A percentile compares a stretch with the other conserved stretches of the same genome.
These are phyloP conservation scores for Cutaneotrichosporon spelunceum DNA, from an alignment of 1,284 basidiomycete species.

Conservation along the genomic window DNA sequence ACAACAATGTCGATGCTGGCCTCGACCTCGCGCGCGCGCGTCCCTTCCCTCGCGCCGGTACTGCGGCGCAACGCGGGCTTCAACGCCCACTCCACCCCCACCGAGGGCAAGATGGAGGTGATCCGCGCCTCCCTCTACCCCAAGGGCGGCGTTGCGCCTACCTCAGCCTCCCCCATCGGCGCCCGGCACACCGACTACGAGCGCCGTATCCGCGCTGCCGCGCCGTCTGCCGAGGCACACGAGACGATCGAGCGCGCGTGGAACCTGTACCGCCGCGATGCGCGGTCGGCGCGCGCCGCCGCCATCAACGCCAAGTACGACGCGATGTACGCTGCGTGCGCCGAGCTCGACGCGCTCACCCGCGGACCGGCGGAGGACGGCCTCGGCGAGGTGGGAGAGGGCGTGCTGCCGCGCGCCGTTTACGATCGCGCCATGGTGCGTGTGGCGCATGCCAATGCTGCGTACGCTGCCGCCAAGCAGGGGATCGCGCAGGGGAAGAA, in stretches of 20 bases:
- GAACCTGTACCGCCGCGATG: conserved; percentile 72
- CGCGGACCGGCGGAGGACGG: conserved; percentile 7
- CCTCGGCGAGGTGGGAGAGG: conserved; percentile 15
- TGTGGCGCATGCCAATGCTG: conserved; percentile 55
- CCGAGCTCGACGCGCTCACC: conserved; percentile 62
- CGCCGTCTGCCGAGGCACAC: conserved; percentile 82
- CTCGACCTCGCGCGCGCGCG: conserved; percentile 10
- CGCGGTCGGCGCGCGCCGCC: conserved; percentile 64
- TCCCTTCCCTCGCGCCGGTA: background rate
- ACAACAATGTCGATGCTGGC: conserved; percentile 15
- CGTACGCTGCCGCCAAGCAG: conserved; percentile 17
- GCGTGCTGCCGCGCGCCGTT: conserved; percentile 46
- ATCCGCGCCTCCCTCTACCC: conserved; percentile 78
- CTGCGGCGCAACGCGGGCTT: conserved; percentile 5
- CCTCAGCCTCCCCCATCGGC: conserved; percentile 63
- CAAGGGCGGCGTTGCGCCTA: conserved; percentile 56
- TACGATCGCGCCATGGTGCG: conserved; percentile 71
- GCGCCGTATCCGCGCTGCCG: conserved; percentile 66
- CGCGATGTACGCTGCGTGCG: conserved; percentile 74
- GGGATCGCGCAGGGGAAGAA: conserved; percentile 56
- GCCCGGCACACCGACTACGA: conserved; percentile 73
- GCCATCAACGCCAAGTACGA: conserved; percentile 69
- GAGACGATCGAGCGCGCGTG: conserved; percentile 91
- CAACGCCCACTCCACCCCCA: conserved; percentile 16
- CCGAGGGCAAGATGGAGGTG: conserved; percentile 66